Conservation (phyloP, 2,329 filamentous ascomycete genomes). For the Apiospora saccharicola region DNA sequence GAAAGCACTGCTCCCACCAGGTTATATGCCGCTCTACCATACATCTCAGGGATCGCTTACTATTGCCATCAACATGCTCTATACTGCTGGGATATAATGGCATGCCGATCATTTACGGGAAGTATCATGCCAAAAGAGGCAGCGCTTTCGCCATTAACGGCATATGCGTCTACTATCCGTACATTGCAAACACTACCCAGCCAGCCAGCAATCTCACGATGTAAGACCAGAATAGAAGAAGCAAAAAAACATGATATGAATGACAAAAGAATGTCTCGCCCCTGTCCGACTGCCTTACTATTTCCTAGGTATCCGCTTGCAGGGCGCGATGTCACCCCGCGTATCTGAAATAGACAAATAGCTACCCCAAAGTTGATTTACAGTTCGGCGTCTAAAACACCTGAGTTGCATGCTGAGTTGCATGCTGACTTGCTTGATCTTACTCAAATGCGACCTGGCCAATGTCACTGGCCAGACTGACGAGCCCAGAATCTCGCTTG, state of each 20-base stretch:
- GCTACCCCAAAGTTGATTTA: background rate
- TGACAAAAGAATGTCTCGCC: background rate
- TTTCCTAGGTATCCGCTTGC: background rate
- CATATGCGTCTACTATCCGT: too few species aligned
- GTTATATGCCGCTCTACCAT: too few species aligned
- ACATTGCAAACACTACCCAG: background rate
- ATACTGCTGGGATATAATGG: too few species aligned
- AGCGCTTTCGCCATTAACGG: too few species aligned
- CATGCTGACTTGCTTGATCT: constrained; percentile 11
- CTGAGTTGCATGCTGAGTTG: background rate
- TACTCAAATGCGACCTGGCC: background rate
- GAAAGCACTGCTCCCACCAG: too few species aligned
- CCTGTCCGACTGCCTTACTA: background rate
- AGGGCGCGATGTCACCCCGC: constrained; percentile 5
- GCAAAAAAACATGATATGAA: background rate
- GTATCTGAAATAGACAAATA: constrained; percentile 13
- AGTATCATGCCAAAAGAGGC: too few species aligned
- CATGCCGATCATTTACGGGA: too few species aligned
- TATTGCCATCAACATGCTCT: background rate
- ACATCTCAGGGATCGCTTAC: background rate
- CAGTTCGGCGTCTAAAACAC: background rate
- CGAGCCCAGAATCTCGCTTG: background rate
- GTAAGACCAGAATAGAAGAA: background rate
- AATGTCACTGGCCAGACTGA: background rate
- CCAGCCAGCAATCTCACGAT: background rate